Conservation (phyloP, 1,139 yeast species). For the Blastobotrys apis region DNA sequence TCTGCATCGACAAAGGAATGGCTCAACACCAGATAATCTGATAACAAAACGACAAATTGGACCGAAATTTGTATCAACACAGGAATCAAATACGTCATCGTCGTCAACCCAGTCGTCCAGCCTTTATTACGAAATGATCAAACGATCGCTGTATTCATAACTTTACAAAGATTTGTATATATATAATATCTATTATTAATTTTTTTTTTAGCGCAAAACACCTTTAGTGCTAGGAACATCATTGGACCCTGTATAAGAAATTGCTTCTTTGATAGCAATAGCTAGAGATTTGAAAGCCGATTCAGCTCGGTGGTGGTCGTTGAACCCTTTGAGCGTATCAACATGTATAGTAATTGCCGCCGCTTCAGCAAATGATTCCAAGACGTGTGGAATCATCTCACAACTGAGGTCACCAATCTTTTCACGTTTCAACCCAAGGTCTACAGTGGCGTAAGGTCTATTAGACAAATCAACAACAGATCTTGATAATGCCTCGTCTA, state of each 20-base stretch:
- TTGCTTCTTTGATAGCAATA: constrained; percentile 83
- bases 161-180: constrained; percentile 10
- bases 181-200: constrained; percentile 14
- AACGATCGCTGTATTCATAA: constrained; percentile 13
- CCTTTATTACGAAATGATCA: constrained; percentile 12
- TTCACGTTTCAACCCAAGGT: constrained; percentile 85
- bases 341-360: constrained; percentile 91
- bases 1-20: not conserved
- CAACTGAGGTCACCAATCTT: constrained; percentile 87
- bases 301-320: constrained; percentile 95
- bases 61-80: not conserved
- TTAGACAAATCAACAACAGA: constrained; percentile 93
- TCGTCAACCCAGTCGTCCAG: not conserved
- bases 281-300: constrained; percentile 96
- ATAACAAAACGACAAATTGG: constrained; percentile 1
- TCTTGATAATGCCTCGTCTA: constrained; percentile 90
- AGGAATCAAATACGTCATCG: not conserved
- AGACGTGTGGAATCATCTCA: constrained; percentile 96
- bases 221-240: constrained; percentile 98
- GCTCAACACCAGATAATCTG: not conserved
- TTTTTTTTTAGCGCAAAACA: too few species aligned
- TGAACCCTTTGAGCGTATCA: constrained; percentile 86
- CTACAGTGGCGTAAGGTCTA: constrained; percentile 87
- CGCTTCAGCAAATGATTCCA: constrained; percentile 89
- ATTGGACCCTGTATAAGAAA: constrained; percentile 72